A percentile compares a stretch with the other conserved stretches of the same genome.
Conservation (phyloP, 371 early-diverging fungal species). For the Scutellospora calospora region DNA sequence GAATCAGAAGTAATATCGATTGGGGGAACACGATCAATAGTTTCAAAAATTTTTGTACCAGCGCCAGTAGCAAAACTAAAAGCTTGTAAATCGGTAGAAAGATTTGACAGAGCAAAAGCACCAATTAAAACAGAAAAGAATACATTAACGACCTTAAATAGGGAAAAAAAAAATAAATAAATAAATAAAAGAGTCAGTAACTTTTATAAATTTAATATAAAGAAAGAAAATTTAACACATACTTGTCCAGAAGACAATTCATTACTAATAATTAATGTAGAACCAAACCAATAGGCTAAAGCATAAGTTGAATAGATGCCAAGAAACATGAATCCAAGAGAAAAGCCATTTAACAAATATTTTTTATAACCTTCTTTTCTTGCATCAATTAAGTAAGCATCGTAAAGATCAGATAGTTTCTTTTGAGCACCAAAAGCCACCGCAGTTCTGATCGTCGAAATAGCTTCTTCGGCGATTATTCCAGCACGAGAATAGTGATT, state of each 20-base stretch:
- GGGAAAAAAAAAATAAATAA: constrained; percentile 23
- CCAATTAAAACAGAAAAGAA: constrained; percentile 62
- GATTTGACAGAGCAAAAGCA: constrained; percentile 54
- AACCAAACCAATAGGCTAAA: constrained; percentile 72
- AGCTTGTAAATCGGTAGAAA: constrained; percentile 67
- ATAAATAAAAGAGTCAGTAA: background rate
- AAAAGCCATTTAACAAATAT: constrained; percentile 57
- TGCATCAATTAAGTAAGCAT: constrained; percentile 61
- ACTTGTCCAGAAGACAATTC: constrained; percentile 60
- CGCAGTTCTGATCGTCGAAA: constrained; percentile 89
- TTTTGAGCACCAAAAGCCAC: constrained; percentile 83
- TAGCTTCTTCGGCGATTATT: constrained; percentile 85
- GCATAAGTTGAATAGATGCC: constrained; percentile 70
- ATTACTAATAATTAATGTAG: constrained; percentile 57
- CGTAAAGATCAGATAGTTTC: constrained; percentile 72
- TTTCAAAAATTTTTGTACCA: constrained; percentile 70
- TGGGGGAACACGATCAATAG: constrained; percentile 76
- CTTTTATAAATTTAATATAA: constrained; percentile 59
- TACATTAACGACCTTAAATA: constrained; percentile 58
- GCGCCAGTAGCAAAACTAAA: constrained; percentile 69
- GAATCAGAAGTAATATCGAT: constrained; percentile 67
- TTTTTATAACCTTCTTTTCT: constrained; percentile 63
- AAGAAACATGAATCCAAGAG: constrained; percentile 69
- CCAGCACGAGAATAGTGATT: constrained; percentile 73
- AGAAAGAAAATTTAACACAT: constrained; percentile 60